Conservation (phyloP, 2,329 filamentous ascomycete species). For the Emergomyces africanus region DNA sequence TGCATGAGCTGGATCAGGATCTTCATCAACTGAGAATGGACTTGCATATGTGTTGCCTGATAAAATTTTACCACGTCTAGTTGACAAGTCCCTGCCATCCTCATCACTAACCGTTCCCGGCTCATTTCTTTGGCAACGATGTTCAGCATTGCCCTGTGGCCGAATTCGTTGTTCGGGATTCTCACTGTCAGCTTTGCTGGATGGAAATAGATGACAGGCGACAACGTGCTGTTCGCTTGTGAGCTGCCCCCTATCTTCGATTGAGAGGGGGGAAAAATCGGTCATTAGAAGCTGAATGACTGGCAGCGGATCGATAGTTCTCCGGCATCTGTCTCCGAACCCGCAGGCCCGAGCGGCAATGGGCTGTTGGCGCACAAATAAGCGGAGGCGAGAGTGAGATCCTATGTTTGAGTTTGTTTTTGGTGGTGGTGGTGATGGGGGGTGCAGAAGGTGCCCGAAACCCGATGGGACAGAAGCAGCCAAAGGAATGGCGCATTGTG, state of each 20-base stretch:
- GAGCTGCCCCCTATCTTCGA: slow-evolving; percentile 27
- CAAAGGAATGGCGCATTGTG: slow-evolving; percentile 6
- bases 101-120: slow-evolving; percentile 5
- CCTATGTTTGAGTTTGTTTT: slow-evolving; percentile 4
- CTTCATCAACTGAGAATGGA: slow-evolving; percentile 29
- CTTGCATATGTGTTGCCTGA: slow-evolving; percentile 30
- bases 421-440: too few relatives aligned
- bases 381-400: slow-evolving; percentile 22
- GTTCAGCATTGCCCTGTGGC: slow-evolving; percentile 7
- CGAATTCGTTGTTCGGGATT: slow-evolving; percentile 10
- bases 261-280: slow-evolving; percentile 29
- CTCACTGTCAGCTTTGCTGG: slow-evolving; percentile 8
- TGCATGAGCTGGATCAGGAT: slow-evolving; percentile 32
- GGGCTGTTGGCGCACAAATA: slow-evolving; percentile 36
- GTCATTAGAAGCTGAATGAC: slow-evolving; percentile 34
- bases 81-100: slow-evolving; percentile 12
- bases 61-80: slow-evolving; percentile 19
- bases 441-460: slow-evolving; percentile 27
- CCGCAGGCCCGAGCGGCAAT: slow-evolving; percentile 34
- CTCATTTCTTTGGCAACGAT: neutral
- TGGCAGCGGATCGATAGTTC: slow-evolving; percentile 35
- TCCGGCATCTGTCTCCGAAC: slow-evolving; percentile 34
- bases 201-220: slow-evolving; percentile 31
- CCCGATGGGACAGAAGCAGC: slow-evolving; percentile 21
- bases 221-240: slow-evolving; percentile 30